Percentiles rank a stretch among this genome's conserved stretches.
Evolutionary conservation across 805 yeast genomes (phyloP).

Genomic region (Phaffomyces thermotolerans): DNA sequence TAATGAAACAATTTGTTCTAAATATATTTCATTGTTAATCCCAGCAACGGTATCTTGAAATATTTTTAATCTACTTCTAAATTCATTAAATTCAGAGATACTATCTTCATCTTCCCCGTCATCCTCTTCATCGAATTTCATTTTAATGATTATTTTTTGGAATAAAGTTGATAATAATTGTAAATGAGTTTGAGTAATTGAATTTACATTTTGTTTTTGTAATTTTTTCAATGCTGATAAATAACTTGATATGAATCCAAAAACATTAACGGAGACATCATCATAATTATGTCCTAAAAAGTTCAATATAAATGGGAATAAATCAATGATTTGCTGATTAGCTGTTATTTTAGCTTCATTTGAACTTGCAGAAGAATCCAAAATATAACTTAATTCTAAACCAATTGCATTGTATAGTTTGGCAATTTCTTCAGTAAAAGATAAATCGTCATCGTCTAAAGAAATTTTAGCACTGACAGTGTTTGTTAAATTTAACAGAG

Average conservation of each 20-base stretch:
- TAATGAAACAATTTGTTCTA: constrained; percentile 53
- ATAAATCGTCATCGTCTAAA: constrained; percentile 44
- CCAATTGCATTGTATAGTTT: constrained; percentile 69
- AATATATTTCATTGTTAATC: constrained; percentile 51
- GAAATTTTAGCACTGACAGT: constrained; percentile 34
- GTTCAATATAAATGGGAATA: constrained; percentile 66
- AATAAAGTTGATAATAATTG: constrained; percentile 58
- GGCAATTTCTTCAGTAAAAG: constrained; percentile 70
- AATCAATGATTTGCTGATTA: constrained; percentile 44
- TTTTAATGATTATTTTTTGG: constrained; percentile 64
- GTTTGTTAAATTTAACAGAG: constrained; percentile 58
- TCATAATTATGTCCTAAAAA: constrained; percentile 80
- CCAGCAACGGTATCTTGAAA: constrained; percentile 79
- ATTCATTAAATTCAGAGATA: constrained; percentile 71
- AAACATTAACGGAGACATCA: constrained; percentile 77
- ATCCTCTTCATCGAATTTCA: constrained; percentile 72
- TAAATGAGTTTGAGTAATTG: constrained; percentile 29
- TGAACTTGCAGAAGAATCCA: constrained; percentile 47
- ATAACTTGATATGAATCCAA: constrained; percentile 73
- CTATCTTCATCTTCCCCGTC: constrained; percentile 70
- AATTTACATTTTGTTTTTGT: constrained; percentile 33
- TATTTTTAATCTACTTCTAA: constrained; percentile 63
- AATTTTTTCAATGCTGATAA: constrained; percentile 60
- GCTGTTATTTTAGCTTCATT: constrained; percentile 32
- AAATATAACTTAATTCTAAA: constrained; percentile 60